phyloP scores from a whole-genome alignment of 1,284 basidiomycete genomes.

The Thecaphora thlaspeos region DNA sequence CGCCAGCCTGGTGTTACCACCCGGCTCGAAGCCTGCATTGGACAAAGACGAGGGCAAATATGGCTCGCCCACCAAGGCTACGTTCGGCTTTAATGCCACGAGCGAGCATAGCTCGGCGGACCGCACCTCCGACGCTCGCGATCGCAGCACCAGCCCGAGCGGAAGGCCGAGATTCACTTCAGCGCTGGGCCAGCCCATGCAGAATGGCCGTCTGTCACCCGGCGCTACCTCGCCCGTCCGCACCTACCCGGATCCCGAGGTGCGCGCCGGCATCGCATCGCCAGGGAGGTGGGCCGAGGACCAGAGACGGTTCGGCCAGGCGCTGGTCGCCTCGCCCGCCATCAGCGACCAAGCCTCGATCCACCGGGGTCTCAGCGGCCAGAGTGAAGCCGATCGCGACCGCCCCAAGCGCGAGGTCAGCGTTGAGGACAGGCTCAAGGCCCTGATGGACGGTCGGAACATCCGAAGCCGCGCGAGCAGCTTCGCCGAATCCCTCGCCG shows the following conservation, averaged over 20 bases:
- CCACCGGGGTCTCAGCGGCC: not conserved
- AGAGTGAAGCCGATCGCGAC: not conserved
- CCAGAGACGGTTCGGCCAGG: not conserved
- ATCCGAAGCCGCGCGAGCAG: conserved; percentile 1
- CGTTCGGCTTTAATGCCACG: conserved; percentile 19
- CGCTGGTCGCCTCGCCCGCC: not conserved
- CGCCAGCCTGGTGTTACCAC: conserved; percentile 12
- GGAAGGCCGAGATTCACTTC: conserved; percentile 40
- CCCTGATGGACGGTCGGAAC: conserved; percentile 15
- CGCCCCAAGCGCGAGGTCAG: conserved; percentile 14
- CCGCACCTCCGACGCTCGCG: too few species aligned
- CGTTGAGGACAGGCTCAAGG: conserved; percentile 42
- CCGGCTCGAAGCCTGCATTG: conserved; percentile 14
- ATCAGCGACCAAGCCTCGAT: conserved; percentile 3
- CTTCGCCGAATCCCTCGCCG: conserved; percentile 2
- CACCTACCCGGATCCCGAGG: not conserved
- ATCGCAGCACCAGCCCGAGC: conserved; percentile 28
- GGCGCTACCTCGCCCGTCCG: not conserved
- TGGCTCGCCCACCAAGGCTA: conserved; percentile 19
- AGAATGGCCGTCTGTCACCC: conserved; percentile 23
- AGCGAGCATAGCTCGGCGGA: conserved; percentile 11
- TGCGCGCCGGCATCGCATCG: not conserved
- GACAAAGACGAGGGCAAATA: conserved; percentile 24
- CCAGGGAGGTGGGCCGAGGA: not conserved
- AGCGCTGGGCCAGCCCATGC: conserved; percentile 42